Evolutionary conservation across 2,329 filamentous ascomycete species (phyloP).

Genomic region (Phialophora expanda): DNA sequence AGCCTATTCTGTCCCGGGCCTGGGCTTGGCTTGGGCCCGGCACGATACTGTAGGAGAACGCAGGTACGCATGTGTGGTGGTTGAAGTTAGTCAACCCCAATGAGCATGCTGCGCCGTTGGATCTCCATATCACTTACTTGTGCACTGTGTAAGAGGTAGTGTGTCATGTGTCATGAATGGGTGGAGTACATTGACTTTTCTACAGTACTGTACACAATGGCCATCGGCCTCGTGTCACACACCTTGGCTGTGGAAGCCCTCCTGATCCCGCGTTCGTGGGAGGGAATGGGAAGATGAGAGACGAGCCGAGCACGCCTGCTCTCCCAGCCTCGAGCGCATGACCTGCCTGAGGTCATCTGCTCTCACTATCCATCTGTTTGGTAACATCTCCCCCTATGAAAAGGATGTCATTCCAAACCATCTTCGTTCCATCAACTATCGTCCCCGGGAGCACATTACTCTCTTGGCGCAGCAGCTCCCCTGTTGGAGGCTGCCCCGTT

Average conservation of each 20-base stretch:
- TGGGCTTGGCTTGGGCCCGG: too few relatives aligned
- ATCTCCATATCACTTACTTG: too few relatives aligned
- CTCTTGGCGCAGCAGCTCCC: conserved; percentile 19
- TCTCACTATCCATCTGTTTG: background rate
- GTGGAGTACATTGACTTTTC: background rate
- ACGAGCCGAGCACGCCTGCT: background rate
- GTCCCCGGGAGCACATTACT: background rate
- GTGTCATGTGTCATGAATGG: too few relatives aligned
- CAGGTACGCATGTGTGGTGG: too few relatives aligned
- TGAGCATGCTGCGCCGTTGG: too few relatives aligned
- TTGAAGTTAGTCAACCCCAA: too few relatives aligned
- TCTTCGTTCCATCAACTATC: background rate
- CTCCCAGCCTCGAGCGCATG: background rate
- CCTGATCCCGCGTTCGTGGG: background rate
- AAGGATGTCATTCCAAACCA: background rate
- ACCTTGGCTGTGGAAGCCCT: background rate
- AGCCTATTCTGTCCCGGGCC: too few relatives aligned
- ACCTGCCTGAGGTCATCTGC: background rate
- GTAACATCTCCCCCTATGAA: background rate
- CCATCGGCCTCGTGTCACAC: background rate
- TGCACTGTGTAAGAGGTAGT: background rate
- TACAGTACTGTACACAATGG: background rate
- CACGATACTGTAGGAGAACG: too few relatives aligned
- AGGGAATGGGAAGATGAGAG: background rate
- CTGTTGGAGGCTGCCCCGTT: conserved; percentile 21